Evolutionary conservation across 2,329 filamentous ascomycete genomes (phyloP).

Genomic region (Diaporthe longicolla): DNA sequence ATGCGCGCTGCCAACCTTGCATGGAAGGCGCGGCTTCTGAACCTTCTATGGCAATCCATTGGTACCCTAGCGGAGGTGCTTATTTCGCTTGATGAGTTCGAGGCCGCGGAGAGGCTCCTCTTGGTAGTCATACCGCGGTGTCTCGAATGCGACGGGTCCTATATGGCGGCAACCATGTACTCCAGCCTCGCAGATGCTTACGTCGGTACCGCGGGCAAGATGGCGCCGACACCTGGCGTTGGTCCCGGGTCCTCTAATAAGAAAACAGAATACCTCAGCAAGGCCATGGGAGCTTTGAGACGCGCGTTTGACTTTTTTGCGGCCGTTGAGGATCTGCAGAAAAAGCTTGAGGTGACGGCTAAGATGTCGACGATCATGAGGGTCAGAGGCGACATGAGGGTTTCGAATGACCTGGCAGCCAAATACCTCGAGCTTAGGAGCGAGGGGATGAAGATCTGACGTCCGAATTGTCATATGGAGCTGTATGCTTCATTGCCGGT

Average conservation of each 20-base stretch:
- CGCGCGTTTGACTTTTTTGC: constrained; percentile 75
- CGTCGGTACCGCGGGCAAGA: constrained; percentile 80
- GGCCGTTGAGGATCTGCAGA: constrained; percentile 75
- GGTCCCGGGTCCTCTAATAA: constrained; percentile 56
- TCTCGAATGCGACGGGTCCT: constrained; percentile 77
- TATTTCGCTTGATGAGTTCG: constrained; percentile 78
- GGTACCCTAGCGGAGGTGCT: constrained; percentile 78
- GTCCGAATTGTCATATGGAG: not conserved
- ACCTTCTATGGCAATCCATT: constrained; percentile 80
- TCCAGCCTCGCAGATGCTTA: constrained; percentile 80
- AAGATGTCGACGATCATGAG: constrained; percentile 87
- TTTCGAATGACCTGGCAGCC: constrained; percentile 77
- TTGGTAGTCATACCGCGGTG: constrained; percentile 81
- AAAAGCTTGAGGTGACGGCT: constrained; percentile 83
- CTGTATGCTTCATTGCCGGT: not conserved
- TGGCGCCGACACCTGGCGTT: constrained; percentile 40
- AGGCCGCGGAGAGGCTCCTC: constrained; percentile 74
- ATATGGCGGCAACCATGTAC: constrained; percentile 77
- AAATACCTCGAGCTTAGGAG: constrained; percentile 73
- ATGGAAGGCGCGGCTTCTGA: constrained; percentile 77
- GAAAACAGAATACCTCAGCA: constrained; percentile 69
- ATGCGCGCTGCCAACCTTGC: constrained; percentile 82
- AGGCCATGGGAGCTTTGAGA: constrained; percentile 73
- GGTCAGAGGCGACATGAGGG: constrained; percentile 72
- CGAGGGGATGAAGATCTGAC: constrained; percentile 47